Evolutionary conservation across 352 stramenopile species (phyloP).

Genomic region (Globisporangium cylindrosporum): DNA sequence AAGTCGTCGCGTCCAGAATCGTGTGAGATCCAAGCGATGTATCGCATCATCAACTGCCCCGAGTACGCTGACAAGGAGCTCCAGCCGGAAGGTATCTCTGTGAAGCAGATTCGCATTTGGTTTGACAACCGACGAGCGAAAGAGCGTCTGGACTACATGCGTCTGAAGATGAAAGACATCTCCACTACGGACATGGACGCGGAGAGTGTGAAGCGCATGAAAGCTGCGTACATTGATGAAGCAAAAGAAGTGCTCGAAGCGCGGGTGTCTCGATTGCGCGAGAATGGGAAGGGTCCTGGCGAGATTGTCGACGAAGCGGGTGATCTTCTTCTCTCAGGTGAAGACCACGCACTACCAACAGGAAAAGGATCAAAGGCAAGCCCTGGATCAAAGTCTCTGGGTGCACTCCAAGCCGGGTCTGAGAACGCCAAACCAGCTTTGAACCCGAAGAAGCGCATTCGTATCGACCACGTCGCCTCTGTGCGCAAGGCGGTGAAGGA

Average conservation of each 20-base stretch:
- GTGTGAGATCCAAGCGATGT: constrained; percentile 89
- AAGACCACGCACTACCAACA: constrained; percentile 40
- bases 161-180: constrained; percentile 88
- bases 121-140: constrained; percentile 87
- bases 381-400: constrained; percentile 26
- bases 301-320: constrained; percentile 83
- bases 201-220: constrained; percentile 86
- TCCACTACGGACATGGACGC: constrained; percentile 81
- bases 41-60: constrained; percentile 84
- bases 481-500: constrained; percentile 80
- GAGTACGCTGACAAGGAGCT: constrained; percentile 82
- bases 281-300: constrained; percentile 64
- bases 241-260: constrained; percentile 86
- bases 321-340: constrained; percentile 54
- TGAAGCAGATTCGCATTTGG: constrained; percentile 88
- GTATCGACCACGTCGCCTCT: constrained; percentile 84
- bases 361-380: constrained; percentile 34
- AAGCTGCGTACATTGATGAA: constrained; percentile 86
- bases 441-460: constrained; percentile 77
- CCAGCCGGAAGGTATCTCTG: constrained; percentile 80
- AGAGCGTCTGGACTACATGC: constrained; percentile 86
- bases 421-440: constrained; percentile 19
- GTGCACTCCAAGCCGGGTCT: constrained; percentile 13
- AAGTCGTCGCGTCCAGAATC: constrained; percentile 77
- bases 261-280: constrained; percentile 72